Base-by-base conservation (phyloP, 1,284 basidiomycete species). In the Naganishia albida region DNA sequence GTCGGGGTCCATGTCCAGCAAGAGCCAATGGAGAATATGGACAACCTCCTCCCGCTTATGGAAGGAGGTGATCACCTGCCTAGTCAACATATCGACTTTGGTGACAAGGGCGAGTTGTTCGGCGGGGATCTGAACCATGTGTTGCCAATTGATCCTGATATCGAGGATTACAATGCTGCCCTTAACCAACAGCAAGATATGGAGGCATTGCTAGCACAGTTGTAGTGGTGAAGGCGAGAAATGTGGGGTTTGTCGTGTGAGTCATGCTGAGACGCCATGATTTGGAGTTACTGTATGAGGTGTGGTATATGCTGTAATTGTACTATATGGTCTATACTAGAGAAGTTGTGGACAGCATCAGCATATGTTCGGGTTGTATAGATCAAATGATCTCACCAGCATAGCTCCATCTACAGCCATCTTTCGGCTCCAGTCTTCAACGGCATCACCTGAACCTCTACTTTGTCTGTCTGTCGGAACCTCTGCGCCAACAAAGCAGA, bases 371-470 rank as follows among this genome's bases (percentile, higher is more conserved):
- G 39, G 2, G n/a, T 16, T 7, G 40, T 38, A 26, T 30, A 38
- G n/a, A 23, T n/a, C 34, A 34, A 34, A n/a, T n/a, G n/a, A n/a
- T n/a, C 25, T 23, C 25, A 25, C 16, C n/a, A 20, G 8, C 15
- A 42, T 6, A 25, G 39, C 16, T 23, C 16, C 54, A 43, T 56
- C 42, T 30, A 63, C 25, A 63, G 60, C 50, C 51, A 52, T 23
- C 54, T 59, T 18, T 59, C 34, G 20, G 46, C 53, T 20, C 53
- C 55, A 7, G 20, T 16, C 52, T 42, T 51, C 15, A 48, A 42
- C 10, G 60, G 48, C 60, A 63, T 63, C 46, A 72, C 67, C 57
- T 72, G 69, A n/a, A 72, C 70, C 51, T 68, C 65, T 18, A 69
- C 49, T 51, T 64, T 42, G 2, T 53, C 25, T 38, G 66, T 68